Conservation (phyloP, 2,329 filamentous ascomycete genomes). For the Ceratocystis diversiconidia region DNA sequence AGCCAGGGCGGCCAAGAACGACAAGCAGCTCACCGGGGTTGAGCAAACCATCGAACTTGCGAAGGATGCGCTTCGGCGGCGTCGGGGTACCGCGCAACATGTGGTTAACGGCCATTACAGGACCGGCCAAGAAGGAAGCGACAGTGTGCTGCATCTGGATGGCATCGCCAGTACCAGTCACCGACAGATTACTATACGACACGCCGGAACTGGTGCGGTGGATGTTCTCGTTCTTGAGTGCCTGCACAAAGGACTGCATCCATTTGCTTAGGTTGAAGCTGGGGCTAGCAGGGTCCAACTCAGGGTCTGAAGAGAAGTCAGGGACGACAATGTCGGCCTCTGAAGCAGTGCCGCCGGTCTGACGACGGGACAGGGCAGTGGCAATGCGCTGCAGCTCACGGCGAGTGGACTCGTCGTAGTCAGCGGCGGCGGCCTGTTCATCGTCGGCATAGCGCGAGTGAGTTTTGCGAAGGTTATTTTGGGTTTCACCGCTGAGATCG, state of each 20-base stretch:
- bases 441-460: not conserved
- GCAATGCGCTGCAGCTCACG: slow-evolving; percentile 29
- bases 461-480: not conserved
- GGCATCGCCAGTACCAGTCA: slow-evolving; percentile 52
- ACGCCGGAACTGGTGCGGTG: slow-evolving; percentile 42
- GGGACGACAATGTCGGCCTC: slow-evolving; percentile 13
- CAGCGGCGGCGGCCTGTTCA: slow-evolving; percentile 10
- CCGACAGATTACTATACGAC: slow-evolving; percentile 49
- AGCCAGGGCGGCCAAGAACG: slow-evolving; percentile 52
- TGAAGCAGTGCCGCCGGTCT: slow-evolving; percentile 21
- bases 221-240: slow-evolving; percentile 41
- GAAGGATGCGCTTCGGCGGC: slow-evolving; percentile 43
- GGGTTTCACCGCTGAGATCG: slow-evolving; percentile 3
- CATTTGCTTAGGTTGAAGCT: slow-evolving; percentile 32
- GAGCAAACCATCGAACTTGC: slow-evolving; percentile 49
- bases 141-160: slow-evolving; percentile 57
- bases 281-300: slow-evolving; percentile 27
- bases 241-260: slow-evolving; percentile 28
- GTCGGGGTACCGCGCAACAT: slow-evolving; percentile 24
- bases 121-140: slow-evolving; percentile 41
- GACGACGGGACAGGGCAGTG: slow-evolving; percentile 28
- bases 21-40: slow-evolving; percentile 52
- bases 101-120: slow-evolving; percentile 32
- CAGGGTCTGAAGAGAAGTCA: slow-evolving; percentile 22
- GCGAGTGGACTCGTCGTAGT: slow-evolving; percentile 24